These are phyloP conservation scores for Gypsophila paniculata DNA, from an alignment of 179 eudicot genomes.

Conservation along the genomic window DNA sequence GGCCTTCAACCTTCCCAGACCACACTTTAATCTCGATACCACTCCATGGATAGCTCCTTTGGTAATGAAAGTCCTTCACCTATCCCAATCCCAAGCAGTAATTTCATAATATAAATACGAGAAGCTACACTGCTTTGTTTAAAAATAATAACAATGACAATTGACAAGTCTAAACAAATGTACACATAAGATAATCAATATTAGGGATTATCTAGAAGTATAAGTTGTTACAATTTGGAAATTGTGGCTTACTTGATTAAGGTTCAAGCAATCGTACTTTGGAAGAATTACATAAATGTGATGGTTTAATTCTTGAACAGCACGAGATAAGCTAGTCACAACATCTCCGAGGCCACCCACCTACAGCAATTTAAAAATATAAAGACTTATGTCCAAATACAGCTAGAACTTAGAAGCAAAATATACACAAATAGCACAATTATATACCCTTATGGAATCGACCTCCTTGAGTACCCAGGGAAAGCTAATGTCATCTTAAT, in stretches of 20 bases:
- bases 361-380: constrained; percentile 38
- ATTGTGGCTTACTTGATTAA: constrained; percentile 65
- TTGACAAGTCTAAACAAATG: neutral
- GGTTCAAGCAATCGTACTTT: constrained; percentile 85
- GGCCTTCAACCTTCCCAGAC: constrained; percentile 95
- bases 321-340: constrained; percentile 97
- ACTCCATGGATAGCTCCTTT: constrained; percentile 80
- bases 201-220: constrained; percentile 6
- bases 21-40: constrained; percentile 94
- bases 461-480: neutral
- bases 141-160: neutral
- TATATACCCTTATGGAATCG: neutral
- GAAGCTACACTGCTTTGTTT: constrained; percentile 1
- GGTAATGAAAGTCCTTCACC: constrained; percentile 78
- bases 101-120: constrained; percentile 1
- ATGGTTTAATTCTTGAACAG: constrained; percentile 93
- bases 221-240: constrained; percentile 6
- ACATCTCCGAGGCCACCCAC: constrained; percentile 99
- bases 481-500: neutral
- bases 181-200: constrained; percentile 5
- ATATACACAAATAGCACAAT: neutral
- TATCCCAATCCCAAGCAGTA: constrained; percentile 28
- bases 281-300: constrained; percentile 83
- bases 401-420: neutral
- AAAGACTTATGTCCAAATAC: neutral